Base-by-base conservation (phyloP, 179 eudicot genomes). In the Beta corolliflora region DNA sequence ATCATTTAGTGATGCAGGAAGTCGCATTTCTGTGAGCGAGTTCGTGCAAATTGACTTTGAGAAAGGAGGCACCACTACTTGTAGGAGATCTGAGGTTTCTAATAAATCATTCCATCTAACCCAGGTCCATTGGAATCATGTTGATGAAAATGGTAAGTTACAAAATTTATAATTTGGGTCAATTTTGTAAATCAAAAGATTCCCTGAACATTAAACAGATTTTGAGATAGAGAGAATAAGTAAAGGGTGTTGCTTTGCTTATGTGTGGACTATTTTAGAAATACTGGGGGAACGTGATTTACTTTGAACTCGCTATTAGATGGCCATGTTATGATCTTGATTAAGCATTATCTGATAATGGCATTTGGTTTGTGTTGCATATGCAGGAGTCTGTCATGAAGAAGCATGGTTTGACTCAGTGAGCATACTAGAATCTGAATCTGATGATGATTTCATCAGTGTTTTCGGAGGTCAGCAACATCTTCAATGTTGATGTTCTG, bases 381-480 rank as follows among this genome's bases (percentile, higher is more conserved):
- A 14, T 77, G 83, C 90, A 91, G 94, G 88, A 75, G 58, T 82
- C 60, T 86, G 81, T 78, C 90, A 84, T 59, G 98, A 94, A 71
- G 98, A 94, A 86, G 86, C 88, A 79, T 94, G 98, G 98, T 94
- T 90, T 64, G 98, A 94, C 79, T 90, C 98, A 56, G 71, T 81
- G 29, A 94, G 97, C 81, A 83, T 87, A 63, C 84, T 93, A 48
- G 98, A 90, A 45, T 93, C 97, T 7, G 98, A 94, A 52, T 85
- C 92, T 23, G 97, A 92, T 54, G 98, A 93, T 56, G 98, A 94
- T 71, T 94, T 91, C 76, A 86, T 81, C 54, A 93, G 98, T 79
- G 90, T 94, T 58, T 75, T 85, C 53, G 94, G 92, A 81, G 98
- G 98, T 94, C 53, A 74, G 84, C 45, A 4, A 3, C 10, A 65